phyloP scores from a whole-genome alignment of 305 asterid genomes.

The Fraxinus ornus region DNA sequence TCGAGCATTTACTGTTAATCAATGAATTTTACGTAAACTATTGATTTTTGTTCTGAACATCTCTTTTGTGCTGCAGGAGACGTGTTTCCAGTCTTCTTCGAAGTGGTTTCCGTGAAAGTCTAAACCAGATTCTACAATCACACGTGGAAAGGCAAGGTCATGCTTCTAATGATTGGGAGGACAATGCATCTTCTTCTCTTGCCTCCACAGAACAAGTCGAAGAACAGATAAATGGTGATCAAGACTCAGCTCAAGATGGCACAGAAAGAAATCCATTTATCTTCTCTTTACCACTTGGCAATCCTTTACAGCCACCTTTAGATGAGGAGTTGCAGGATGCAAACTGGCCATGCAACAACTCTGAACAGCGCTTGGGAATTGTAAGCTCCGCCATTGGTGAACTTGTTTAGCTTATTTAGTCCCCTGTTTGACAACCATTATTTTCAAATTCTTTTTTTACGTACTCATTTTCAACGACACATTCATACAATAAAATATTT shows the following conservation, averaged over 20 bases:
- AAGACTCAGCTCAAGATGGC: constrained; percentile 26
- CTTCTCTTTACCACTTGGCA: constrained; percentile 31
- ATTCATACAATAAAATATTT: too few species aligned
- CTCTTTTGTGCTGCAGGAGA: constrained; percentile 53
- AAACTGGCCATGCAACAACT: constrained; percentile 45
- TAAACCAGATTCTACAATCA: constrained; percentile 76
- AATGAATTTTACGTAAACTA: background rate
- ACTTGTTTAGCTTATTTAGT: background rate
- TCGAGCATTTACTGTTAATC: background rate
- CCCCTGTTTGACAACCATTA: too few species aligned
- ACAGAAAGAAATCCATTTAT: constrained; percentile 35
- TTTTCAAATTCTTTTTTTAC: too few species aligned
- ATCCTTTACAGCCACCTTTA: constrained; percentile 46
- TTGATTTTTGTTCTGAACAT: background rate
- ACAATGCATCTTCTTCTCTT: constrained; percentile 39
- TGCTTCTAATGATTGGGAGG: constrained; percentile 69
- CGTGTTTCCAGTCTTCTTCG: constrained; percentile 83
- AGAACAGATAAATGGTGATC: constrained; percentile 41
- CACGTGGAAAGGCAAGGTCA: constrained; percentile 66
- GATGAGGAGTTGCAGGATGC: constrained; percentile 43
- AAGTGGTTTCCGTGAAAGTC: constrained; percentile 81
- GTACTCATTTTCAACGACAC: too few species aligned
- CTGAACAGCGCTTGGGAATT: constrained; percentile 45
- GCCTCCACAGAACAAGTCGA: constrained; percentile 40
- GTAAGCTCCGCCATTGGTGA: constrained; percentile 35